Evolutionary conservation across 305 asterid species (phyloP).

Genomic region (Fraxinus angustifolia): DNA sequence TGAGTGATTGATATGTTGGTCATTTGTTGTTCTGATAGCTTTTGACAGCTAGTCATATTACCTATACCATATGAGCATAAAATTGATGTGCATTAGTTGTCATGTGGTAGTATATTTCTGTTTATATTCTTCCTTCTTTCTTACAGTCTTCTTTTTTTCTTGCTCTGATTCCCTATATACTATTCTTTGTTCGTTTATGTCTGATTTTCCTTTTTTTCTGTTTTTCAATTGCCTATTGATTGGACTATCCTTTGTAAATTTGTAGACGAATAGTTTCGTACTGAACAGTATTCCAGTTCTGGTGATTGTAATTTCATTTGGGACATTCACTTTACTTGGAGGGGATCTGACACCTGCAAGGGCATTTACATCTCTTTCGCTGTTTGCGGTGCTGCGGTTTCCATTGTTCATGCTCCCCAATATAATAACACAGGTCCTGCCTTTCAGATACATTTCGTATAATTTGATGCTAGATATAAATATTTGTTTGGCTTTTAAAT

Average conservation of each 20-base stretch:
- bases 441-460: conserved; percentile 6
- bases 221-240: conserved; percentile 6
- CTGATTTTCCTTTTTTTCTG: conserved; percentile 11
- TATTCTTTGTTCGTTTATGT: conserved; percentile 8
- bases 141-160: background rate
- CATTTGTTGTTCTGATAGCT: conserved; percentile 10
- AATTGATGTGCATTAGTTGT: background rate
- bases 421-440: conserved; percentile 77
- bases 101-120: background rate
- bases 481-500: conserved; percentile 2
- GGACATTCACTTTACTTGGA: conserved; percentile 74
- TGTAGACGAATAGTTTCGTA: conserved; percentile 79
- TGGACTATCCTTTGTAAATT: conserved; percentile 22
- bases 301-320: conserved; percentile 84
- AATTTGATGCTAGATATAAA: background rate
- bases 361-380: conserved; percentile 88
- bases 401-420: conserved; percentile 96
- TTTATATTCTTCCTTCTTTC: conserved; percentile 4
- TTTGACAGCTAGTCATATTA: conserved; percentile 7
- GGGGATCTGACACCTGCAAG: conserved; percentile 96
- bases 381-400: conserved; percentile 84
- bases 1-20: conserved; percentile 4
- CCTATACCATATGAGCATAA: background rate
- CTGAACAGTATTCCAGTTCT: conserved; percentile 90
- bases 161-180: conserved; percentile 7